Conservation (phyloP, 768 basidiomycete genomes). For the Cystobasidium onofrii region DNA sequence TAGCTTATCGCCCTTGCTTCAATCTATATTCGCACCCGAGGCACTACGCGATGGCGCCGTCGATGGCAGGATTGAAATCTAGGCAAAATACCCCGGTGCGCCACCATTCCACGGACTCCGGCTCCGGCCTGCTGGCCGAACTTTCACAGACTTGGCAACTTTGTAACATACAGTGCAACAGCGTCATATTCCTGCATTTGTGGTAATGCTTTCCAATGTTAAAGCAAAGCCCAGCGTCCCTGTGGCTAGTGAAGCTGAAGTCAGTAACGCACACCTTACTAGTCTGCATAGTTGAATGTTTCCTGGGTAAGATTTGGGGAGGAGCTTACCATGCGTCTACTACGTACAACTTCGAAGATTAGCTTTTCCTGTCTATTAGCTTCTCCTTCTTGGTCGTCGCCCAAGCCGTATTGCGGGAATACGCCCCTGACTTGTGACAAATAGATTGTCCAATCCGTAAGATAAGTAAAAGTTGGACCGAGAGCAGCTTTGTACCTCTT, state of each 20-base stretch:
- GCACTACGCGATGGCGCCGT: neutral
- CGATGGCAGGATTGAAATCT: neutral
- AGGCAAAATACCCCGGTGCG: too few relatives aligned
- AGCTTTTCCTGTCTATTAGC: neutral
- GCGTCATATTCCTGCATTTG: too few relatives aligned
- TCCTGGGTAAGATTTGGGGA: neutral
- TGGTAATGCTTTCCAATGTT: neutral
- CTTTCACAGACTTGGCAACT: too few relatives aligned
- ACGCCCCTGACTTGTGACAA: neutral
- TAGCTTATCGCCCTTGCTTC: neutral
- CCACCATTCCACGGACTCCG: too few relatives aligned
- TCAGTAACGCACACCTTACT: neutral
- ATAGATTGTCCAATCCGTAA: slow-evolving; percentile 14
- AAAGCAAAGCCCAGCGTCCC: neutral
- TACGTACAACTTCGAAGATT: neutral
- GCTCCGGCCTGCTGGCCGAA: too few relatives aligned
- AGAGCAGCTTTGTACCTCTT: neutral
- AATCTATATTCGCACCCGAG: neutral
- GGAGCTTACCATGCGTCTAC: neutral
- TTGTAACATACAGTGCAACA: too few relatives aligned
- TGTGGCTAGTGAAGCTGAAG: neutral
- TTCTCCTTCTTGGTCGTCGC: neutral
- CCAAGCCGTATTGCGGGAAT: neutral
- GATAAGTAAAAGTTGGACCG: slow-evolving; percentile 9
- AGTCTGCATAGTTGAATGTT: too few relatives aligned